Percentiles rank a stretch among this genome's conserved stretches.
Evolutionary conservation across 345 rosid species (phyloP).

Genomic region (Eucalyptus regnans): DNA sequence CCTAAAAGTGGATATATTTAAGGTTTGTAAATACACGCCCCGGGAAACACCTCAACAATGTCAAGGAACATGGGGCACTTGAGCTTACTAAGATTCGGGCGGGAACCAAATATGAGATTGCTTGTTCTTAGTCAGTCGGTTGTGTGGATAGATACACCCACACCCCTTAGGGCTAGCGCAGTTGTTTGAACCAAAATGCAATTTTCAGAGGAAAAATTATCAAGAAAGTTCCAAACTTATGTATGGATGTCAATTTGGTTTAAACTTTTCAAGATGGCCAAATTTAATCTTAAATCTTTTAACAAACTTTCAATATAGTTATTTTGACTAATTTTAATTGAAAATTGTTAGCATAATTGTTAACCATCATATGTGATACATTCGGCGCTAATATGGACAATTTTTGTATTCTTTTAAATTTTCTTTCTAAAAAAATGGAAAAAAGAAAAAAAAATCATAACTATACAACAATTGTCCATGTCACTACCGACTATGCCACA

Average conservation of each 20-base stretch:
- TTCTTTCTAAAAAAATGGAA: too few relatives aligned
- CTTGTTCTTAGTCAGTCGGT: not conserved
- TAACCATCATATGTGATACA: too few relatives aligned
- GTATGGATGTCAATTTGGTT: not conserved
- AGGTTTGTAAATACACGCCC: not conserved
- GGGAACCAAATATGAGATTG: not conserved
- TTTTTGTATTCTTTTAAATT: not conserved
- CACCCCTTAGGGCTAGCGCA: not conserved
- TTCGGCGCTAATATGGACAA: rapidly evolving
- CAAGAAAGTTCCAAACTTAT: too few relatives aligned
- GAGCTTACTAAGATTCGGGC: not conserved
- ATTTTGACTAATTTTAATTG: not conserved
- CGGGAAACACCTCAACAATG: not conserved
- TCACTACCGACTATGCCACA: rapidly evolving
- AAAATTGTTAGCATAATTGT: too few relatives aligned
- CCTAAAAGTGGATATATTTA: not conserved
- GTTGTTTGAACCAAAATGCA: not conserved
- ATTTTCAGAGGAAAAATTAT: not conserved
- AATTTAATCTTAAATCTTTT: too few relatives aligned
- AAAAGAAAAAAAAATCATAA: too few relatives aligned
- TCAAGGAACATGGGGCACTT: not conserved
- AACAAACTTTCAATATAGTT: not conserved
- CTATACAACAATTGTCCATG: not conserved
- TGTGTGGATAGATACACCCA: not conserved
- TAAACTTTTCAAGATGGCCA: too few relatives aligned